These are phyloP conservation scores for Nicotiana paniculata DNA, from an alignment of 257 asterid species.

Conservation along the genomic window DNA sequence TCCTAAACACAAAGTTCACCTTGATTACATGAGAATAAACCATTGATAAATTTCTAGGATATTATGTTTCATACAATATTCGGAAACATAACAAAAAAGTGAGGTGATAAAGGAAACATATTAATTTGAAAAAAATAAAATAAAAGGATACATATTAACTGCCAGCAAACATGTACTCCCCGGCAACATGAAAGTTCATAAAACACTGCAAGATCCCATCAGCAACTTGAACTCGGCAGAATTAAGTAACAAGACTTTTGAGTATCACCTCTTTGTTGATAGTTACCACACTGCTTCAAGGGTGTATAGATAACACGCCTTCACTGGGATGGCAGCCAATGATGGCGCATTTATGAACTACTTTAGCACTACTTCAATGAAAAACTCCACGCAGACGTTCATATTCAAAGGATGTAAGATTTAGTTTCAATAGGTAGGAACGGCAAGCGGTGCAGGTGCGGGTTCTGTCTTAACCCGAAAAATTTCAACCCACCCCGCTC, in stretches of 20 bases:
- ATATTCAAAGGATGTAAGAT: not conserved
- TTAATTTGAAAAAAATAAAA: too few species aligned
- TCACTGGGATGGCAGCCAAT: not conserved
- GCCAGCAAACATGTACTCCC: not conserved
- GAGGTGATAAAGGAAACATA: not conserved
- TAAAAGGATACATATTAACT: not conserved
- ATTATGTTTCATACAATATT: not conserved
- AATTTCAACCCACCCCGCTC: too few species aligned
- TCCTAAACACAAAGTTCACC: slow-evolving; percentile 35
- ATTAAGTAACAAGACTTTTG: not conserved
- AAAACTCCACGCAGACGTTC: not conserved
- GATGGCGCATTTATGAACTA: not conserved
- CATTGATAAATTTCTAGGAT: not conserved
- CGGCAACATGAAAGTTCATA: not conserved
- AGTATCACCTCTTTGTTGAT: not conserved
- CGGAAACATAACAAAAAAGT: not conserved
- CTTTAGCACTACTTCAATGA: not conserved
- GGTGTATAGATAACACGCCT: not conserved
- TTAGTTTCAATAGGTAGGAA: not conserved
- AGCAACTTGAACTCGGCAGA: not conserved
- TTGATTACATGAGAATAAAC: not conserved
- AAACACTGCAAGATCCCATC: not conserved
- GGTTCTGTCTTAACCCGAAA: too few species aligned
- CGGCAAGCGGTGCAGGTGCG: too few species aligned
- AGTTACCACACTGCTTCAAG: not conserved